phyloP scores from a whole-genome alignment of 139 green algal species.

The Auxenochlorella protothecoides region DNA sequence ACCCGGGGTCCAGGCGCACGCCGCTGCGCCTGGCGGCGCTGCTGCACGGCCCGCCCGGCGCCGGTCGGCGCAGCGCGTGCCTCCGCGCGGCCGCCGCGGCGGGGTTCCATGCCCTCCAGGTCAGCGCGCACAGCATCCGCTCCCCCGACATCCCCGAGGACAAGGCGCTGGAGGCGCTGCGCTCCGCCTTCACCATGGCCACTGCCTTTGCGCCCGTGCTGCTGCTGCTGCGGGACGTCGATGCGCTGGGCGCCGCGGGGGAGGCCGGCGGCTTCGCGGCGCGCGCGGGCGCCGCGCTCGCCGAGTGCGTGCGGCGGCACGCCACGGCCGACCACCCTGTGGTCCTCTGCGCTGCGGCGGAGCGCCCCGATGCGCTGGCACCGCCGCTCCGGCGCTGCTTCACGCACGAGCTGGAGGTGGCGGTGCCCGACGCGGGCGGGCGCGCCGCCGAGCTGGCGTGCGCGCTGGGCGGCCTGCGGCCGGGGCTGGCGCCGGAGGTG shows the following conservation, averaged over 20 bases:
- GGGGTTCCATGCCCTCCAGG: conserved; percentile 40
- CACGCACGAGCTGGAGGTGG: conserved; percentile 63
- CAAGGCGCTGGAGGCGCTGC: conserved; percentile 41
- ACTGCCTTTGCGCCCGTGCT: conserved; percentile 42
- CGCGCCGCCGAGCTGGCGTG: conserved; percentile 23
- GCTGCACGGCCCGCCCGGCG: conserved; percentile 49
- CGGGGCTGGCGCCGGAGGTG: conserved; percentile 4
- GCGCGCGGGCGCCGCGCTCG: conserved; percentile 26
- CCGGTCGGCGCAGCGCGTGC: conserved; percentile 40
- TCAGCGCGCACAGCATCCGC: conserved; percentile 48
- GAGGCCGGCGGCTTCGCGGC: conserved; percentile 7
- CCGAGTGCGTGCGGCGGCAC: conserved; percentile 17
- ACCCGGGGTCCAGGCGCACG: conserved; percentile 24
- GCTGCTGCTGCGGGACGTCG: conserved; percentile 41
- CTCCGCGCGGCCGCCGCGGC: conserved; percentile 52
- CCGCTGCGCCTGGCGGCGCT: conserved; percentile 40
- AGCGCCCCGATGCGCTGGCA: conserved; percentile 38
- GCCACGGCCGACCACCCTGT: conserved; percentile 15
- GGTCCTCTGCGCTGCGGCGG: conserved; percentile 43
- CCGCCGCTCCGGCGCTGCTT: conserved; percentile 62
- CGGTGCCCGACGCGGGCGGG: conserved; percentile 26
- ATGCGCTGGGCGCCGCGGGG: conserved; percentile 16
- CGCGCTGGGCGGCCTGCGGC: conserved; percentile 30
- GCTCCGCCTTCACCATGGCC: conserved; percentile 32
- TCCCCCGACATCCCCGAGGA: conserved; percentile 17